phyloP scores from a whole-genome alignment of 2,329 filamentous ascomycete genomes.

The Nemania diffusa region DNA sequence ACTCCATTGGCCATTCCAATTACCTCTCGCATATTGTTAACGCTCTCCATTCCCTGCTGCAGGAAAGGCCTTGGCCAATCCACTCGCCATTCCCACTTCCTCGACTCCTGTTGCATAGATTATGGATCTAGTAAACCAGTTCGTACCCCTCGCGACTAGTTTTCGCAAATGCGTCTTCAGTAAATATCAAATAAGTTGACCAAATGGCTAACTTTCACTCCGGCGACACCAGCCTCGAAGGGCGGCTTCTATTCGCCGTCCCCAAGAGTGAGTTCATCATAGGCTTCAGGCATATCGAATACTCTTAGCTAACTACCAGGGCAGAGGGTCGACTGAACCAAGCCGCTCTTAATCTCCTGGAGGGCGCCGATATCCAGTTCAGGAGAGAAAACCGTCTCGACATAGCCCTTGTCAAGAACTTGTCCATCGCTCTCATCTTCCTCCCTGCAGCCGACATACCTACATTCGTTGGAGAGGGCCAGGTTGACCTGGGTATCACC shows the following conservation, averaged over 20 bases:
- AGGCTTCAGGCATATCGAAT: slow-evolving; percentile 37
- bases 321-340: slow-evolving; percentile 92
- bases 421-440: slow-evolving; percentile 94
- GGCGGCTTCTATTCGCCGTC: slow-evolving; percentile 94
- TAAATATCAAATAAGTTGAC: slow-evolving; percentile 8
- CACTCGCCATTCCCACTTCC: background rate
- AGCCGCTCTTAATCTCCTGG: slow-evolving; percentile 86
- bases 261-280: slow-evolving; percentile 82
- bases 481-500: slow-evolving; percentile 93
- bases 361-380: slow-evolving; percentile 96
- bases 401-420: slow-evolving; percentile 97
- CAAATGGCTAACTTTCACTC: slow-evolving; percentile 51
- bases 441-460: slow-evolving; percentile 97
- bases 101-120: slow-evolving; percentile 8
- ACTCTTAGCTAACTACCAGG: slow-evolving; percentile 25
- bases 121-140: slow-evolving; percentile 68
- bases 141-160: slow-evolving; percentile 44
- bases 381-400: slow-evolving; percentile 93
- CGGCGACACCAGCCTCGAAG: slow-evolving; percentile 75
- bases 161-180: slow-evolving; percentile 2
- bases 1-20: slow-evolving; percentile 8
- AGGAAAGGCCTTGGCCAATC: slow-evolving; percentile 1
- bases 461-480: slow-evolving; percentile 94
- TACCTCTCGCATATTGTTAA: background rate
- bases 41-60: background rate